A percentile compares a stretch with the other conserved stretches of the same genome.
phyloP scores from a whole-genome alignment of 1,139 yeast genomes.

The Geotrichum australiense region DNA sequence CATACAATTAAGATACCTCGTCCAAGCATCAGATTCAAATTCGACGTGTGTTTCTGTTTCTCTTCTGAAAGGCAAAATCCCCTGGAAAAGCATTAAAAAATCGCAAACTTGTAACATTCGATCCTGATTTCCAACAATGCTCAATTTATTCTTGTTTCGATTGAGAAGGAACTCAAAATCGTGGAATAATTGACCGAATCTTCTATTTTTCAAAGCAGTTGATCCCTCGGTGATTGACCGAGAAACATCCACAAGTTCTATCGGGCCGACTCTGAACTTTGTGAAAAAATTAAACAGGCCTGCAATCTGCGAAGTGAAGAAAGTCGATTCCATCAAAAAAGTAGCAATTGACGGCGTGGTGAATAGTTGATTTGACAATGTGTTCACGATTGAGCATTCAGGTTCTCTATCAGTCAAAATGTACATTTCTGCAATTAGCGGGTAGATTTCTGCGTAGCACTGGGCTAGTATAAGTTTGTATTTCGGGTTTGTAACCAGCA shows the following conservation, averaged over 20 bases:
- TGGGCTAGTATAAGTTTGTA: slow-evolving; percentile 59
- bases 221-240: slow-evolving; percentile 33
- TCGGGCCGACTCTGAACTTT: slow-evolving; percentile 46
- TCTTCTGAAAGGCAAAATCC: slow-evolving; percentile 66
- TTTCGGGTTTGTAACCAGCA: slow-evolving; percentile 58
- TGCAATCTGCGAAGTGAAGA: slow-evolving; percentile 58
- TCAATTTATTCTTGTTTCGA: slow-evolving; percentile 51
- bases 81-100: slow-evolving; percentile 66
- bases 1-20: slow-evolving; percentile 71
- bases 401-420: slow-evolving; percentile 72
- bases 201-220: slow-evolving; percentile 53
- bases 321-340: slow-evolving; percentile 61
- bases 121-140: slow-evolving; percentile 30
- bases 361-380: slow-evolving; percentile 77
- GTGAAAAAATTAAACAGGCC: slow-evolving; percentile 62
- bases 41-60: slow-evolving; percentile 83
- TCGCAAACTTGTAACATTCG: slow-evolving; percentile 49
- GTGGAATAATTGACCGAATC: slow-evolving; percentile 79
- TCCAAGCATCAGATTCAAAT: slow-evolving; percentile 82
- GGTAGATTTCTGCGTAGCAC: slow-evolving; percentile 79
- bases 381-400: slow-evolving; percentile 66
- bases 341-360: slow-evolving; percentile 80
- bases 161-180: slow-evolving; percentile 76
- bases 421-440: slow-evolving; percentile 68
- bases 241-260: slow-evolving; percentile 40